Percentiles rank a stretch among this genome's conserved stretches.
phyloP scores from a whole-genome alignment of 768 basidiomycete genomes.

The Mycena alexandri region DNA sequence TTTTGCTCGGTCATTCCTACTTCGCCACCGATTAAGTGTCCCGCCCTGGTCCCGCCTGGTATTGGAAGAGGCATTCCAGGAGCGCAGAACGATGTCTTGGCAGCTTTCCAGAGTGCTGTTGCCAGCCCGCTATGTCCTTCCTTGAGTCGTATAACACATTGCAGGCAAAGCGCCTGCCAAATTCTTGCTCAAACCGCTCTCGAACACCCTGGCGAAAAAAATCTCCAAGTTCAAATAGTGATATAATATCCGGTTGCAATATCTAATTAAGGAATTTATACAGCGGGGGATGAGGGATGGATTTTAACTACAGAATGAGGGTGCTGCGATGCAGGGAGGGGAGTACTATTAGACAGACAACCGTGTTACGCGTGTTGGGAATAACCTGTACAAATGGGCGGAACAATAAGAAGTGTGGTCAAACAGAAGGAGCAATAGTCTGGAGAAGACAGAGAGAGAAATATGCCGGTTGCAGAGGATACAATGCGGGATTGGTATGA shows the following conservation, averaged over 20 bases:
- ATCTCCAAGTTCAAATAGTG: conserved; percentile 33
- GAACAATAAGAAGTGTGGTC: conserved; percentile 57
- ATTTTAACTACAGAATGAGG: conserved; percentile 77
- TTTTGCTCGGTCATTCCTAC: background rate
- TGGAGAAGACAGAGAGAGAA: conserved; percentile 48
- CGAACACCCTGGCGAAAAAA: too few relatives aligned
- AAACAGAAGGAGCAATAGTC: conserved; percentile 68
- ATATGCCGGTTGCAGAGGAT: conserved; percentile 74
- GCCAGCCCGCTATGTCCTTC: too few relatives aligned
- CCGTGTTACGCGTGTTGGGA: conserved; percentile 61
- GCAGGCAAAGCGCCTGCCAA: too few relatives aligned
- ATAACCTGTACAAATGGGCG: conserved; percentile 73
- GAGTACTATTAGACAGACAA: conserved; percentile 77
- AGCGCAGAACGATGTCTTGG: too few relatives aligned
- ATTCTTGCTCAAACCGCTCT: background rate
- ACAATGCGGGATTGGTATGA: conserved; percentile 74
- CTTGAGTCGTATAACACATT: too few relatives aligned
- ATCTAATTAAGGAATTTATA: conserved; percentile 65
- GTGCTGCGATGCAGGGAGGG: conserved; percentile 61
- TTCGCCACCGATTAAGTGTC: too few relatives aligned
- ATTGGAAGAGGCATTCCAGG: too few relatives aligned
- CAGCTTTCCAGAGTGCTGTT: too few relatives aligned
- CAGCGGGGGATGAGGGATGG: conserved; percentile 64
- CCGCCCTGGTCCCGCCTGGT: too few relatives aligned
- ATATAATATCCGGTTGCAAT: conserved; percentile 42